A percentile compares a stretch with the other conserved stretches of the same genome.
These are phyloP conservation scores for Stropharia rugosoannulata DNA, from an alignment of 768 basidiomycete genomes.

Conservation along the genomic window DNA sequence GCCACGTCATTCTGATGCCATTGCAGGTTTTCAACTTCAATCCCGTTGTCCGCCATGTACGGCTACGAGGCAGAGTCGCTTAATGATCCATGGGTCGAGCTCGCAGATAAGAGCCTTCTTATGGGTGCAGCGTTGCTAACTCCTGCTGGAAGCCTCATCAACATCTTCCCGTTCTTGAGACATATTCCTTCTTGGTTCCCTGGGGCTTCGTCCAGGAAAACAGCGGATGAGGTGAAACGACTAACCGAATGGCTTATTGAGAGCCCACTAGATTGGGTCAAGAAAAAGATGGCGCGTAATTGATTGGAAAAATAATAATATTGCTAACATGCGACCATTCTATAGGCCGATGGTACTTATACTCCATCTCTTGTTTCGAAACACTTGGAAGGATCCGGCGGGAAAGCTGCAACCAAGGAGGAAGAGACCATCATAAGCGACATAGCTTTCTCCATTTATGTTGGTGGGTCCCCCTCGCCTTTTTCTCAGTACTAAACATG, in stretches of 20 bases:
- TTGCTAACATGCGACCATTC: too few species aligned
- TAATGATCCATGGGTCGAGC: constrained; percentile 2
- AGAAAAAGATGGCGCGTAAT: neutral
- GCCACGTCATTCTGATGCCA: neutral
- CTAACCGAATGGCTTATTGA: constrained; percentile 1
- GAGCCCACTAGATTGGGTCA: constrained; percentile 5
- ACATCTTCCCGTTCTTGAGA: constrained; percentile 8
- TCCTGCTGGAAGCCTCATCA: constrained; percentile 9
- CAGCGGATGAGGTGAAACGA: neutral
- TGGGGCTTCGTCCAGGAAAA: constrained; percentile 1
- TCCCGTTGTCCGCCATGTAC: constrained; percentile 10
- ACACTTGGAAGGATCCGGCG: neutral
- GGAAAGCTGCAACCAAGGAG: neutral
- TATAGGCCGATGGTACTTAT: neutral
- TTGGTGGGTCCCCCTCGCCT: neutral
- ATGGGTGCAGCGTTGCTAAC: constrained; percentile 3
- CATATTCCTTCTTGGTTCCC: constrained; percentile 12
- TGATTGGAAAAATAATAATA: neutral
- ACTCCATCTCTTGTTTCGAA: constrained; percentile 2
- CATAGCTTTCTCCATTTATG: constrained; percentile 6
- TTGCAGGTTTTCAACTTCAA: constrained; percentile 9
- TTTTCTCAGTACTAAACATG: neutral
- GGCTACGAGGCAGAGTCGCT: constrained; percentile 8
- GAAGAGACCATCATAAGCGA: constrained; percentile 3
- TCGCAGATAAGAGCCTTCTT: constrained; percentile 2